Base-by-base conservation (phyloP, 495 filamentous ascomycete species). In the Xylaria telfairii region DNA sequence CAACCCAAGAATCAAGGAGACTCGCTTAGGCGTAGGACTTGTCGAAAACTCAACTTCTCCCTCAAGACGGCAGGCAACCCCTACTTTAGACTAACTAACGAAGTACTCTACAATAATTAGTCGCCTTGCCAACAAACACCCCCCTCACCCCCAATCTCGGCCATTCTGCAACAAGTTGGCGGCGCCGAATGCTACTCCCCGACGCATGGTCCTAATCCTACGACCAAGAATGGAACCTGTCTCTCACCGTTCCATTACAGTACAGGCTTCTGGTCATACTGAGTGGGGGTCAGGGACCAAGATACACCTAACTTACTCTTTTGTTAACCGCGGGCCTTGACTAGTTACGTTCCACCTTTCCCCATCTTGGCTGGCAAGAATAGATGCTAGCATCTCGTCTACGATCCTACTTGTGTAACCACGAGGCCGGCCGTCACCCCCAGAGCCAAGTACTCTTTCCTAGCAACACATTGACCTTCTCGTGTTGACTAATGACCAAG, bases 91-190 rank as follows among this genome's bases (percentile, higher is more conserved):
- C n/a, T n/a, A 15, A 49, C 8, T 21, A 7, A 21, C 26, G 2
- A 63, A 12, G 28, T 49, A 47, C 44, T 49, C 62, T 65, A 65
- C 44, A 51, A 65, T 37, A n/a, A n/a, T n/a, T n/a, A 17, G 44
- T 65, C 19, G 30, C 28, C 42, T 65, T 51, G 37, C 26, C 19
- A 15, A 37, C 42, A 28, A 17, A n/a, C n/a, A n/a, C n/a, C n/a
- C n/a, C n/a, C n/a, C n/a, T n/a, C n/a, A n/a, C 13, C 28, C 21
- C 44, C 19, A 65, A 65, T 34, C 10, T 64, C 44, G 44, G 44
- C 30, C 42, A 51, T 65, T 24, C 17, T 49, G 28, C 15, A 65
- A 30, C 51, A 21, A 54, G 39, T 3, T 4, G 17, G 30, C 21
- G 19, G 13, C 7, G 28, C 28, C 21, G 26, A 42, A 49, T 65